A percentile compares a stretch with the other conserved stretches of the same genome.
phyloP scores from a whole-genome alignment of 768 basidiomycete genomes.

The Boletus tylopilopsis region DNA sequence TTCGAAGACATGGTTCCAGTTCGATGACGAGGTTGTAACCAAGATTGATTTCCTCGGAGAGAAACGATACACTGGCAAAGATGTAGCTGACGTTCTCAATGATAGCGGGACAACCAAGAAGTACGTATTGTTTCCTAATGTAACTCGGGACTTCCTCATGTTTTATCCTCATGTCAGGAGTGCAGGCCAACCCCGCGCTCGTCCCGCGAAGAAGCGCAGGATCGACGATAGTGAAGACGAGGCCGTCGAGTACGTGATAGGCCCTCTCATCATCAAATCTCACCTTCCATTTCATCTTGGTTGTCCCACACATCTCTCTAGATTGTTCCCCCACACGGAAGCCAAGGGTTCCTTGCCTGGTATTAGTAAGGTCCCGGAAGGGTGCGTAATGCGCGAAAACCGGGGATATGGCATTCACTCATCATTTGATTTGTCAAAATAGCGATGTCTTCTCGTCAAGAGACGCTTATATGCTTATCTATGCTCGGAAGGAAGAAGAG shows the following conservation, averaged over 20 bases:
- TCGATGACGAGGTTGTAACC: constrained; percentile 86
- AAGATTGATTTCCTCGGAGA: constrained; percentile 54
- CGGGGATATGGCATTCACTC: constrained; percentile 39
- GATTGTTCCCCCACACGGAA: constrained; percentile 21
- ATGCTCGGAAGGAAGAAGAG: constrained; percentile 47
- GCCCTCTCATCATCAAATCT: constrained; percentile 11
- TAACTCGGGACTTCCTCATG: not conserved
- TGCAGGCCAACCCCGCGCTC: constrained; percentile 32
- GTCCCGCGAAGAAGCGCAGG: constrained; percentile 45
- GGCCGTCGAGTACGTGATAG: constrained; percentile 26
- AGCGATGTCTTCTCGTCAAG: constrained; percentile 61
- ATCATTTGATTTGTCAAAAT: constrained; percentile 20
- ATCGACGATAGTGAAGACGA: constrained; percentile 63
- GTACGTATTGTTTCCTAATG: constrained; percentile 16
- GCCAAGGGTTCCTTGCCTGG: constrained; percentile 22
- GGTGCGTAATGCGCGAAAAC: constrained; percentile 75
- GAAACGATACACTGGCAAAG: constrained; percentile 33
- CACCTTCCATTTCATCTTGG: constrained; percentile 16
- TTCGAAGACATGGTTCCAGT: constrained; percentile 78
- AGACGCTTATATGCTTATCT: constrained; percentile 96
- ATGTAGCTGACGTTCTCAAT: constrained; percentile 27
- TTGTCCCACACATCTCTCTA: constrained; percentile 10
- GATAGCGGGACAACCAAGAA: constrained; percentile 24
- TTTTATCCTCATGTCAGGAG: constrained; percentile 15
- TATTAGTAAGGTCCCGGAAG: constrained; percentile 42